Conservation (phyloP, 352 stramenopile genomes). For the Pythium rhizo-oryzae region DNA sequence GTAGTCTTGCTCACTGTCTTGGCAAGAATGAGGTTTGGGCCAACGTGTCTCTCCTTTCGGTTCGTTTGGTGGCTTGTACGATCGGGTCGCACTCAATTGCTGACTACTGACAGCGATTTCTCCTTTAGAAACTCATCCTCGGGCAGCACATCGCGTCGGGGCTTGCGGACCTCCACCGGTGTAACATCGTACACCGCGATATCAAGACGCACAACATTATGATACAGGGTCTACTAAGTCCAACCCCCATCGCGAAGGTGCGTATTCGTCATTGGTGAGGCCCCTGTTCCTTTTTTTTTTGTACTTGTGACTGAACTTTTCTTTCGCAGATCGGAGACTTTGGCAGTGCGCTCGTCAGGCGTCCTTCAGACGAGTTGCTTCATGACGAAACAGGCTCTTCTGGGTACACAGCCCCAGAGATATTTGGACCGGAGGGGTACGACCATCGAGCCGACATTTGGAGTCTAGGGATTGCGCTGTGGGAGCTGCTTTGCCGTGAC, state of each 20-base stretch:
- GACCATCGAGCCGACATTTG: constrained; percentile 29
- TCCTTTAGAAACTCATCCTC: constrained; percentile 26
- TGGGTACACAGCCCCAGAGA: constrained; percentile 29
- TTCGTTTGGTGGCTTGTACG: not conserved
- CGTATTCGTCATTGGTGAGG: too few relatives aligned
- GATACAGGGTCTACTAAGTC: constrained; percentile 11
- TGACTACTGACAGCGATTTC: not conserved
- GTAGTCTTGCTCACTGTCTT: constrained; percentile 27
- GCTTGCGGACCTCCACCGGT: constrained; percentile 14
- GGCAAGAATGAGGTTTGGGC: constrained; percentile 1
- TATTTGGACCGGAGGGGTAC: constrained; percentile 24
- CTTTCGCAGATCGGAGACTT: constrained; percentile 28
- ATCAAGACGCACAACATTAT: constrained; percentile 33
- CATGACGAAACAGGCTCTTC: constrained; percentile 27
- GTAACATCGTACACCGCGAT: constrained; percentile 28
- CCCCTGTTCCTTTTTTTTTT: too few relatives aligned
- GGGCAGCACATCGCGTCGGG: constrained; percentile 12
- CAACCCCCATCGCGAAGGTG: constrained; percentile 20
- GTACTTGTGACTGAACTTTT: too few relatives aligned
- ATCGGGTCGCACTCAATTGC: too few relatives aligned
- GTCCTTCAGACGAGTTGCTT: constrained; percentile 9
- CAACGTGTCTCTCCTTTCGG: constrained; percentile 7
- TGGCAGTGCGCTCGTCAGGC: constrained; percentile 20
- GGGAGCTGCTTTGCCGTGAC: constrained; percentile 16
- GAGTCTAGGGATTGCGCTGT: constrained; percentile 29